These are phyloP conservation scores for Agaricus subrufescens DNA, from an alignment of 768 basidiomycete genomes.

Conservation along the genomic window DNA sequence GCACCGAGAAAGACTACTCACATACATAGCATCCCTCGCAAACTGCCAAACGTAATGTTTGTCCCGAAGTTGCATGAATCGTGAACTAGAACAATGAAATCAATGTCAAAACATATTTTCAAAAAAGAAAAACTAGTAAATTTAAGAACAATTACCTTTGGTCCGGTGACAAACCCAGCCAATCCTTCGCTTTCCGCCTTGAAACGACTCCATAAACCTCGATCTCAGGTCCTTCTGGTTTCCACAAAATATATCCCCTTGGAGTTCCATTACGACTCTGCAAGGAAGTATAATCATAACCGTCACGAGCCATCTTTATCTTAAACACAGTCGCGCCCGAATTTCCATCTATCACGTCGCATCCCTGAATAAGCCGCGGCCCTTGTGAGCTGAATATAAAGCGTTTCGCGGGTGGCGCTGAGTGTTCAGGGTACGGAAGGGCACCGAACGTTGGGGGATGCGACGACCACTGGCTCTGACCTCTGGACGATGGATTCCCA, in stretches of 20 bases:
- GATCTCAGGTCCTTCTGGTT: slow-evolving; percentile 19
- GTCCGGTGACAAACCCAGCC: slow-evolving; percentile 25
- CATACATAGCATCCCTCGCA: too few species aligned
- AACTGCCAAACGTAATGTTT: too few species aligned
- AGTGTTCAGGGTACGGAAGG: slow-evolving; percentile 15
- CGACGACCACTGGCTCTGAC: slow-evolving; percentile 12
- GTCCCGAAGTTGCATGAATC: not conserved
- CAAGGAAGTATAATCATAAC: slow-evolving; percentile 30
- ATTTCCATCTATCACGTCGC: slow-evolving; percentile 37
- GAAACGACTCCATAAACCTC: slow-evolving; percentile 31
- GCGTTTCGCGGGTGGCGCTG: slow-evolving; percentile 8
- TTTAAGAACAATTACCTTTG: slow-evolving; percentile 9
- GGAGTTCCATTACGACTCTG: slow-evolving; percentile 30
- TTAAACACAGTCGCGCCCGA: slow-evolving; percentile 33
- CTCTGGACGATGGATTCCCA: slow-evolving; percentile 21
- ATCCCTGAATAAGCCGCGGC: slow-evolving; percentile 38
- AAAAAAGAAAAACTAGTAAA: not conserved
- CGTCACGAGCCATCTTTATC: slow-evolving; percentile 26
- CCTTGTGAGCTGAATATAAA: slow-evolving; percentile 25
- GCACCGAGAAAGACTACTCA: too few species aligned
- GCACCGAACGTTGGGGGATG: slow-evolving; percentile 23
- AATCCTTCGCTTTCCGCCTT: slow-evolving; percentile 30
- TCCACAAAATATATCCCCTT: slow-evolving; percentile 38
- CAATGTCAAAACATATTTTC: not conserved
- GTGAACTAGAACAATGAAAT: not conserved